Evolutionary conservation across 2,329 filamentous ascomycete species (phyloP).

Genomic region (Trichoderma semiorbis): DNA sequence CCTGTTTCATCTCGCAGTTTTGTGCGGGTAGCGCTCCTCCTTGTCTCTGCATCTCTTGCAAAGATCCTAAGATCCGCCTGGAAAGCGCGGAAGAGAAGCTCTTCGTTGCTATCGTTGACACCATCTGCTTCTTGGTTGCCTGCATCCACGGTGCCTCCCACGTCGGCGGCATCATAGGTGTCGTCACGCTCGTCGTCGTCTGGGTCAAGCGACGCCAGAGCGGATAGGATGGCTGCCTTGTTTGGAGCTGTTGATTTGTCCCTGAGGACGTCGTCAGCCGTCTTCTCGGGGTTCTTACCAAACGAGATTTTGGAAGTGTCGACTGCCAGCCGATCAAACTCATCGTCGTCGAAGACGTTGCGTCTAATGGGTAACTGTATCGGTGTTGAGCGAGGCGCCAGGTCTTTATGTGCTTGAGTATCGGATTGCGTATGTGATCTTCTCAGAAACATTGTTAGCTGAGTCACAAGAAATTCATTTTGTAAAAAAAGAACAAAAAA

Average conservation of each 20-base stretch:
- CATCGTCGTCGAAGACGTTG: slow-evolving; percentile 78
- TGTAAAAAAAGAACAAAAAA: neutral
- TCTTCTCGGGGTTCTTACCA: slow-evolving; percentile 64
- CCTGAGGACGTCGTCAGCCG: slow-evolving; percentile 68
- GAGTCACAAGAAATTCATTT: neutral
- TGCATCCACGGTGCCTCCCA: slow-evolving; percentile 81
- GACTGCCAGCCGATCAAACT: slow-evolving; percentile 67
- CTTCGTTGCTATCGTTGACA: slow-evolving; percentile 57
- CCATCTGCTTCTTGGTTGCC: slow-evolving; percentile 54
- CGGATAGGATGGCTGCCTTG: slow-evolving; percentile 84
- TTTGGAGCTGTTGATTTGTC: slow-evolving; percentile 63
- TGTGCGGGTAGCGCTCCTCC: slow-evolving; percentile 59
- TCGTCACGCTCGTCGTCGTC: slow-evolving; percentile 97
- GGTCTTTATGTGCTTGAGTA: slow-evolving; percentile 30
- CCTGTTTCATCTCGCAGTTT: slow-evolving; percentile 71
- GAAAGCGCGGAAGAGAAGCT: slow-evolving; percentile 70
- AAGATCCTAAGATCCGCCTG: slow-evolving; percentile 64
- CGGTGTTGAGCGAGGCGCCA: slow-evolving; percentile 60
- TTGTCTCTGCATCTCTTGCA: slow-evolving; percentile 65
- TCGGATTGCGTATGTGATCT: slow-evolving; percentile 29
- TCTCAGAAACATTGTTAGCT: slow-evolving; percentile 21
- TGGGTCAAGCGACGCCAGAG: slow-evolving; percentile 82
- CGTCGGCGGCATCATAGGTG: slow-evolving; percentile 89
- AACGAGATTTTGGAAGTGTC: slow-evolving; percentile 69
- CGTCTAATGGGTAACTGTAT: slow-evolving; percentile 55